Percentiles rank a stretch among this genome's conserved stretches.
These are phyloP conservation scores for Dryas alaskensis DNA, from an alignment of 306 rosid genomes.

Conservation along the genomic window DNA sequence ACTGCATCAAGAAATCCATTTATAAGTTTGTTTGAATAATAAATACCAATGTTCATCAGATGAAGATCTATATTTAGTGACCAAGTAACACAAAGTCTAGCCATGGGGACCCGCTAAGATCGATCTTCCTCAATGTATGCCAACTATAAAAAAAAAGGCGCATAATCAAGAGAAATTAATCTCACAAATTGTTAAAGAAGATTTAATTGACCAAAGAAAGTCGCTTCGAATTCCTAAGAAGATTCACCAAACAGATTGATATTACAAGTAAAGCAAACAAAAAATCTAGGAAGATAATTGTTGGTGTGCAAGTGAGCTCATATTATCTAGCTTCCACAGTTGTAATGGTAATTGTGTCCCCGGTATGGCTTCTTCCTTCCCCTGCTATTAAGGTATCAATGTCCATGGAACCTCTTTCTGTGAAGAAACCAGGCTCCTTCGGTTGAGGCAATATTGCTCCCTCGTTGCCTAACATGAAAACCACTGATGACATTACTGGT, in stretches of 20 bases:
- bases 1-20: neutral
- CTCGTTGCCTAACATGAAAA: slow-evolving; percentile 21
- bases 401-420: slow-evolving; percentile 16
- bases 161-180: too few species aligned
- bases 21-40: neutral
- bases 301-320: too few species aligned
- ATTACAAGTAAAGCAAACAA: too few species aligned
- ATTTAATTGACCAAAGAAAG: too few species aligned
- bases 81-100: too few species aligned
- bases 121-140: too few species aligned
- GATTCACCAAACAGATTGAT: too few species aligned
- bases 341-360: slow-evolving; percentile 4
- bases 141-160: too few species aligned
- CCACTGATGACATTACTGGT: slow-evolving; percentile 25
- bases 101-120: too few species aligned
- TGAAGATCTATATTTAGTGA: neutral
- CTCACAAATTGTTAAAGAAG: too few species aligned
- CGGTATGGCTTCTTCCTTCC: neutral
- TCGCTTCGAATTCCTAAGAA: too few species aligned
- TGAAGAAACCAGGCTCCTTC: slow-evolving; percentile 29
- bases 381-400: neutral
- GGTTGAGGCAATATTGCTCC: slow-evolving; percentile 18
- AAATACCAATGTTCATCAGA: neutral
- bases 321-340: neutral
- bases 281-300: too few species aligned